Evolutionary conservation across 352 stramenopile species (phyloP).

Genomic region (Phytopythium ostracodes): DNA sequence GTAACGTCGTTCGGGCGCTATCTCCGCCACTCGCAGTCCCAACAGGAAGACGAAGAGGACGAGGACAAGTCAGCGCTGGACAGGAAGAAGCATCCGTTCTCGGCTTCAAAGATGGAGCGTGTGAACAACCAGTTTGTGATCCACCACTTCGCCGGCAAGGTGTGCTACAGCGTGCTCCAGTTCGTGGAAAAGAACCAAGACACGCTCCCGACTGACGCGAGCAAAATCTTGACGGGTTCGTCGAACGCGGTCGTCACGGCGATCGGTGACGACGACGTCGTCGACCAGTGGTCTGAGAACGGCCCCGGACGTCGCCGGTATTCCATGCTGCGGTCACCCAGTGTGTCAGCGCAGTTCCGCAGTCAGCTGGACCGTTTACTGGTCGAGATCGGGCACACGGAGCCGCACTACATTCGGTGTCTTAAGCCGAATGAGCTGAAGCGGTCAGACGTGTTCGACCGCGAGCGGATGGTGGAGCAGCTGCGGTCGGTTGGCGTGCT

Average conservation of each 20-base stretch:
- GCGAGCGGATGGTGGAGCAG: conserved; percentile 94
- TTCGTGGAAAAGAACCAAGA: conserved; percentile 89
- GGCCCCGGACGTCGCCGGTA: conserved; percentile 28
- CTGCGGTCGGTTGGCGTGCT: conserved; percentile 96
- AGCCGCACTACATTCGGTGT: conserved; percentile 98
- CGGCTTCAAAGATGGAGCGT: conserved; percentile 77
- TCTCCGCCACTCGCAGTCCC: conserved; percentile 24
- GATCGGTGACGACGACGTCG: conserved; percentile 49
- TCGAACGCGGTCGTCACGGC: conserved; percentile 61
- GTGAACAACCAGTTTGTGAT: conserved; percentile 82
- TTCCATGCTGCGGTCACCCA: conserved; percentile 61
- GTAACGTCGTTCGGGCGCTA: conserved; percentile 73
- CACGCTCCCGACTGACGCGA: conserved; percentile 60
- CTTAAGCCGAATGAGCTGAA: conserved; percentile 97
- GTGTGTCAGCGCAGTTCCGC: conserved; percentile 91
- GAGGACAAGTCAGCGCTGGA: conserved; percentile 26
- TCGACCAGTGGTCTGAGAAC: conserved; percentile 25
- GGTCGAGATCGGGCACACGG: conserved; percentile 91
- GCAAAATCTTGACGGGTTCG: conserved; percentile 43
- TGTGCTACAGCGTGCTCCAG: conserved; percentile 74
- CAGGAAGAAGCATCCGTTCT: conserved; percentile 52
- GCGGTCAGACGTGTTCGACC: conserved; percentile 56
- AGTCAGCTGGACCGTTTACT: conserved; percentile 93
- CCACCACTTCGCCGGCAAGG: conserved; percentile 73
- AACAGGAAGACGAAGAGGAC: conserved; percentile 37